phyloP scores from a whole-genome alignment of 306 rosid species.

The Trichosanthes cucumerina region DNA sequence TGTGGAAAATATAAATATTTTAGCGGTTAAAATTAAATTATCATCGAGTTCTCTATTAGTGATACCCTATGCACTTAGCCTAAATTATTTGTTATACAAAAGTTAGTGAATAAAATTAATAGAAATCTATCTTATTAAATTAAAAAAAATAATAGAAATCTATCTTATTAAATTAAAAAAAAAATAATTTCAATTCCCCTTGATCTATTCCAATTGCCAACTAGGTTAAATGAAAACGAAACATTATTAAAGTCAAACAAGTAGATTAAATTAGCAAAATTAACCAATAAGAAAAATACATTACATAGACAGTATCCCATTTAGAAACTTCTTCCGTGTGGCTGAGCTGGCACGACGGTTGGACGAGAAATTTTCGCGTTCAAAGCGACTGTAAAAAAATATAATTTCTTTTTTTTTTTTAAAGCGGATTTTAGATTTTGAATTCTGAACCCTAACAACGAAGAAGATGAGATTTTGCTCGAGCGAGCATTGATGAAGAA shows the following conservation, averaged over 20 bases:
- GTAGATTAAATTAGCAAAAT: no score
- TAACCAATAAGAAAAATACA: neutral
- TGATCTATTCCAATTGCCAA: no score
- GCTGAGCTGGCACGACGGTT: neutral
- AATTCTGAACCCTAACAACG: neutral
- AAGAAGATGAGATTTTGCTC: neutral
- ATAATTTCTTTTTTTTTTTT: no score
- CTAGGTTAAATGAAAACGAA: neutral
- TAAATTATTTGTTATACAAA: no score
- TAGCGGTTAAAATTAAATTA: no score
- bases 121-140: no score
- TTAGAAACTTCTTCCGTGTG: neutral
- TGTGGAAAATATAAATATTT: no score
- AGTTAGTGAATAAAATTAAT: neutral
- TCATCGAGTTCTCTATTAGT: no score
- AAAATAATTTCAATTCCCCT: neutral
- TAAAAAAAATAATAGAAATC: no score
- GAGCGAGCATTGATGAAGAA: slow-evolving; percentile 4
- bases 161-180: no score
- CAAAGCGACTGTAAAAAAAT: neutral
- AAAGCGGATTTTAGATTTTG: neutral
- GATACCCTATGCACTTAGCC: no score
- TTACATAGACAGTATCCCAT: neutral
- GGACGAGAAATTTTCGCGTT: neutral
- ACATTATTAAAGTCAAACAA: no score